Evolutionary conservation across 2,329 filamentous ascomycete genomes (phyloP).

Genomic region (Aspergillus persii): DNA sequence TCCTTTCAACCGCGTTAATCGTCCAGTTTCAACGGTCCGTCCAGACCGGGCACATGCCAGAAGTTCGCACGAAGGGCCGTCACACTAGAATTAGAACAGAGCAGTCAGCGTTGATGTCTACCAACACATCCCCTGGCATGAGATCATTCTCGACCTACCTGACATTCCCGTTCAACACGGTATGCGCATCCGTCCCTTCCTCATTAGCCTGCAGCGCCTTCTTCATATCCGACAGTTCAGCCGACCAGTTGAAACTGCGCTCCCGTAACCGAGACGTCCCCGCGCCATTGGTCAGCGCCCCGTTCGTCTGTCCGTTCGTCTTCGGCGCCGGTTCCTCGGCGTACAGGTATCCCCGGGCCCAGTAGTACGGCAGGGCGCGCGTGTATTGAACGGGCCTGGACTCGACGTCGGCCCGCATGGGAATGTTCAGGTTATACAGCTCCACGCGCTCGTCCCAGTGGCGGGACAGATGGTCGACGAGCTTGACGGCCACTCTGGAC

Average conservation of each 20-base stretch:
- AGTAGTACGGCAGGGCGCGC: conserved; percentile 80
- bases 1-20: conserved; percentile 28
- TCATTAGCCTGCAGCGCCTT: conserved; percentile 71
- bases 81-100: conserved; percentile 55
- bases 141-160: conserved; percentile 53
- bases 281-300: conserved; percentile 8
- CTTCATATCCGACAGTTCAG: conserved; percentile 79
- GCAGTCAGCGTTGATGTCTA: background rate
- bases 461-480: conserved; percentile 70
- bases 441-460: conserved; percentile 72
- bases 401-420: conserved; percentile 71
- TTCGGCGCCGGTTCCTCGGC: conserved; percentile 60
- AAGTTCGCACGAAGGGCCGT: conserved; percentile 89
- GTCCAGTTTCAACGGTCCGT: conserved; percentile 64
- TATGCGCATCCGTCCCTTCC: conserved; percentile 86
- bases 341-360: conserved; percentile 75
- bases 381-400: conserved; percentile 70
- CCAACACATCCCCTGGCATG: background rate
- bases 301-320: conserved; percentile 17
- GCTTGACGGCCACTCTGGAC: conserved; percentile 65
- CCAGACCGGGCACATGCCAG: conserved; percentile 66
- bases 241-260: conserved; percentile 88
- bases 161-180: conserved; percentile 76
- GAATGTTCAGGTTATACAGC: conserved; percentile 83
- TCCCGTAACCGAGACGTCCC: conserved; percentile 55